Evolutionary conservation across 176 grass and related monocot species (phyloP).

Genomic region (Aegilops umbellulata): DNA sequence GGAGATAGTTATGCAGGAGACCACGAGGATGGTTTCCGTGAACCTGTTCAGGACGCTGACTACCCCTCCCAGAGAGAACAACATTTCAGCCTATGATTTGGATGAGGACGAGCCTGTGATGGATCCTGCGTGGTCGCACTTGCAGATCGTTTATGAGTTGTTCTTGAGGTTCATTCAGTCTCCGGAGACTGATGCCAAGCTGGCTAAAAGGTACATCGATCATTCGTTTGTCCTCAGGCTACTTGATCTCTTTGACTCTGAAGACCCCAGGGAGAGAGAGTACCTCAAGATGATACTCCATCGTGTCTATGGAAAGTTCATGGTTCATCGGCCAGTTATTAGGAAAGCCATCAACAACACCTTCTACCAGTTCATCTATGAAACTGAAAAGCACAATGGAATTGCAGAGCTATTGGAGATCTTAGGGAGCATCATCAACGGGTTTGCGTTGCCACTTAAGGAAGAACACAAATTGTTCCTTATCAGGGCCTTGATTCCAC

Average conservation of each 20-base stretch:
- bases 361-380: conserved; percentile 89
- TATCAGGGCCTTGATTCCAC: conserved; percentile 64
- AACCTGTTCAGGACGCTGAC: conserved; percentile 70
- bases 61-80: conserved; percentile 54
- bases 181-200: conserved; percentile 74
- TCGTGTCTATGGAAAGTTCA: conserved; percentile 90
- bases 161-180: conserved; percentile 83
- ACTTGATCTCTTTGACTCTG: conserved; percentile 86
- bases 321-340: conserved; percentile 83
- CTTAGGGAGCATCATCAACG: conserved; percentile 83
- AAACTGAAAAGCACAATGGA: conserved; percentile 85
- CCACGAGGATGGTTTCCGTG: conserved; percentile 52
- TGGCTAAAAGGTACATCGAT: conserved; percentile 79
- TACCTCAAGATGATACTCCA: conserved; percentile 89
- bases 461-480: conserved; percentile 92
- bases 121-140: conserved; percentile 76
- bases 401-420: conserved; percentile 88
- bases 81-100: conserved; percentile 59
- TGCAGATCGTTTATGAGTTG: conserved; percentile 87
- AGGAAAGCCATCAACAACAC: conserved; percentile 85
- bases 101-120: conserved; percentile 85
- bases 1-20: conserved; percentile 73
- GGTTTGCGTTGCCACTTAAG: conserved; percentile 84
- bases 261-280: conserved; percentile 83
- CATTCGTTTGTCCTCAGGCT: conserved; percentile 73